A percentile compares a stretch with the other conserved stretches of the same genome.
Conservation (phyloP, 2,329 filamentous ascomycete species). For the Microdochium paspali region DNA sequence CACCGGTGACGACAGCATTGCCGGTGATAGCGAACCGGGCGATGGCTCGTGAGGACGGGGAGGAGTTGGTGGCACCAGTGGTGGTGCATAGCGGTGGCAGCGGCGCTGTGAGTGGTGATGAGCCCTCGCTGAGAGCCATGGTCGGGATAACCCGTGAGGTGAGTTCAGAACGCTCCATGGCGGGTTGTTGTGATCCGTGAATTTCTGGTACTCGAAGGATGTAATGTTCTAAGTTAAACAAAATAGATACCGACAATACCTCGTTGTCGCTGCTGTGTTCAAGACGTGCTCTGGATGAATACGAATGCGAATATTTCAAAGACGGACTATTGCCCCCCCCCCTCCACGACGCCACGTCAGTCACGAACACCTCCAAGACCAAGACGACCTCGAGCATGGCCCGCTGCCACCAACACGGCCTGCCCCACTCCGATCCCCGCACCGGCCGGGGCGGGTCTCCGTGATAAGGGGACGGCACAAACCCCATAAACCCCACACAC, state of each 20-base stretch:
- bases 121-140: slow-evolving; percentile 14
- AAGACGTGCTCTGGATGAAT: no score
- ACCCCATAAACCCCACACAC: neutral
- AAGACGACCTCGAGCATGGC: neutral
- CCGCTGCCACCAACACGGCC: neutral
- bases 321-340: no score
- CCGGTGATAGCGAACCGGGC: slow-evolving; percentile 16
- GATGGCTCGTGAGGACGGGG: slow-evolving; percentile 11
- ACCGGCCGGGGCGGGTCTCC: neutral
- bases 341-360: no score
- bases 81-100: slow-evolving; percentile 13
- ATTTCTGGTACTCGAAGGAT: neutral
- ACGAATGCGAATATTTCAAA: no score
- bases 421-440: neutral
- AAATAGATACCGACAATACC: neutral
- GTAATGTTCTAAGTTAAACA: neutral
- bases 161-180: slow-evolving; percentile 13
- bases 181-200: neutral
- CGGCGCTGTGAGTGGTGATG: slow-evolving; percentile 11
- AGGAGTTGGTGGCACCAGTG: neutral
- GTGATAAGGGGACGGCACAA: neutral
- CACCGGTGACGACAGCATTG: slow-evolving; percentile 21
- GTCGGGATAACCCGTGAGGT: slow-evolving; percentile 12
- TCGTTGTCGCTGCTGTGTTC: no score
- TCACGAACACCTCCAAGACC: neutral